These are phyloP conservation scores for Phalaenopsis hybrid DNA, from an alignment of 116 monocot genomes.

Conservation along the genomic window DNA sequence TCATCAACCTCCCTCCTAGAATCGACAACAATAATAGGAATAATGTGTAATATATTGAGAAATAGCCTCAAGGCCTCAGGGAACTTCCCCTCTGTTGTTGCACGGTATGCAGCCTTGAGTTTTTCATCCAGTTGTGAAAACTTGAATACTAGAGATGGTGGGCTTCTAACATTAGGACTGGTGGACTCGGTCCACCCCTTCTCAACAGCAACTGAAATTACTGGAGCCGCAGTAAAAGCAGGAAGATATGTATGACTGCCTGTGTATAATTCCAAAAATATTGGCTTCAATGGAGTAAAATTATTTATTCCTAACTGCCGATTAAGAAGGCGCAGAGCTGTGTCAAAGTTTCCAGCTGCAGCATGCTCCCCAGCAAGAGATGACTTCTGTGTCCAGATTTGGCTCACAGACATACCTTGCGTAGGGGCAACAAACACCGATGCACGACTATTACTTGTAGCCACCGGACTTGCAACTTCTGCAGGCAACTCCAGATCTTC, in stretches of 20 bases:
- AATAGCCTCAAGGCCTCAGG: constrained; percentile 73
- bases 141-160: constrained; percentile 77
- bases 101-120: constrained; percentile 65
- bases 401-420: constrained; percentile 78
- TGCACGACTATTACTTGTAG: constrained; percentile 26
- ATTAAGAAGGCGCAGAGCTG: constrained; percentile 70
- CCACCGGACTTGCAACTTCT: constrained; percentile 48
- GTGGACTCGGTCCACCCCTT: constrained; percentile 76
- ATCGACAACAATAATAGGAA: constrained; percentile 82
- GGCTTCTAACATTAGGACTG: constrained; percentile 63
- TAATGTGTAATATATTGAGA: constrained; percentile 61
- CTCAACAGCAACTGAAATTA: constrained; percentile 66
- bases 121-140: constrained; percentile 80
- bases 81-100: constrained; percentile 69
- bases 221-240: constrained; percentile 38
- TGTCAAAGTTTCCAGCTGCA: constrained; percentile 86
- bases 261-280: constrained; percentile 66
- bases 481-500: constrained; percentile 70
- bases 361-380: constrained; percentile 89
- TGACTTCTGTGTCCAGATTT: constrained; percentile 91
- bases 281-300: constrained; percentile 64
- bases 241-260: constrained; percentile 63
- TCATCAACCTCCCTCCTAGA: constrained; percentile 93
- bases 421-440: constrained; percentile 53
- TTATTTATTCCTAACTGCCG: constrained; percentile 86